These are phyloP conservation scores for Trichophyton benhamiae DNA, from an alignment of 2,329 filamentous ascomycete genomes.

Conservation along the genomic window DNA sequence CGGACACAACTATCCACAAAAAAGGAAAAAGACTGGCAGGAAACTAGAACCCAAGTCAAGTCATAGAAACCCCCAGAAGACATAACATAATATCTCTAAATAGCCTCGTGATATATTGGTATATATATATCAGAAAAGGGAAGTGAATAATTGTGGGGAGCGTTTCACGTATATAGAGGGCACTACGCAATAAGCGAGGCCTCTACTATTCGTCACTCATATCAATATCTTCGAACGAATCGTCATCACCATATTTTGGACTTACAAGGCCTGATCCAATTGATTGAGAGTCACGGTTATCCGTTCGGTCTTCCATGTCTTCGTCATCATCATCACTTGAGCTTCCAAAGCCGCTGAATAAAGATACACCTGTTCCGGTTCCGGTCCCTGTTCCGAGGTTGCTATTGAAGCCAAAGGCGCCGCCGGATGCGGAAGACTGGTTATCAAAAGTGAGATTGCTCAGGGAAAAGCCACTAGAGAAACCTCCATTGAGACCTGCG, in stretches of 20 bases:
- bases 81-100: not conserved
- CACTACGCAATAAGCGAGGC: not conserved
- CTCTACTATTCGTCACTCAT: slow-evolving; percentile 44
- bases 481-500: slow-evolving; percentile 62
- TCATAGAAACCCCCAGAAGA: not conserved
- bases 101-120: not conserved
- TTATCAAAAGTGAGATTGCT: slow-evolving; percentile 53
- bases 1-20: not conserved
- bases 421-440: slow-evolving; percentile 54
- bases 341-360: slow-evolving; percentile 84
- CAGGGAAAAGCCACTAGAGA: slow-evolving; percentile 32
- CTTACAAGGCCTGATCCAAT: slow-evolving; percentile 34
- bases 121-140: slow-evolving; percentile 12
- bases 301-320: slow-evolving; percentile 56
- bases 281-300: slow-evolving; percentile 48
- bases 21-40: not conserved
- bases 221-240: slow-evolving; percentile 49
- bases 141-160: not conserved
- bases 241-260: slow-evolving; percentile 55
- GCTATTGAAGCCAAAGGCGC: slow-evolving; percentile 51
- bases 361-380: slow-evolving; percentile 48
- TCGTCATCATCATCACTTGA: slow-evolving; percentile 95
- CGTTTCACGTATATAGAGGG: not conserved
- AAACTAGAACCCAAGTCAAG: not conserved
- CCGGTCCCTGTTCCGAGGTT: not conserved